Conservation (phyloP, 371 early-diverging fungal species). For the Basidiobolus meristosporus region DNA sequence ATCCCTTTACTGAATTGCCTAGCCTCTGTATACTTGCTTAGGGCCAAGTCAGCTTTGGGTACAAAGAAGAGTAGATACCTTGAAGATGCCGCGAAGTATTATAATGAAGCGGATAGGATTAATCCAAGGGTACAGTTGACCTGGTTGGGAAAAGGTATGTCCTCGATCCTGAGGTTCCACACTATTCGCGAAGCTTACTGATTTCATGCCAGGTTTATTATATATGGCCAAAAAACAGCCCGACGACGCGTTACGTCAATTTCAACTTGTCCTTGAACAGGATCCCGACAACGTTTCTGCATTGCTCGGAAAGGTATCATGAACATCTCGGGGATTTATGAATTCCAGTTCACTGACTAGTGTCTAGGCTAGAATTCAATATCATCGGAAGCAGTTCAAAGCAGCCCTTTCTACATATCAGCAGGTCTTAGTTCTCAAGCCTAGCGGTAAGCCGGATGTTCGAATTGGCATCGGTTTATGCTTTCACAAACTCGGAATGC, state of each 20-base stretch:
- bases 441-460: slow-evolving; percentile 39
- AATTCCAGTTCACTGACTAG: neutral
- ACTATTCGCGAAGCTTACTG: neutral
- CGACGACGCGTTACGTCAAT: slow-evolving; percentile 47
- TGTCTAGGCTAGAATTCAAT: slow-evolving; percentile 38
- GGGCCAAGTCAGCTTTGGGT: neutral
- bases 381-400: slow-evolving; percentile 25
- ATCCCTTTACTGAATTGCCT: slow-evolving; percentile 2
- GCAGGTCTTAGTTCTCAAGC: slow-evolving; percentile 30
- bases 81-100: neutral
- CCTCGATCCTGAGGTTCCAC: slow-evolving; percentile 33
- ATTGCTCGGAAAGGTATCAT: slow-evolving; percentile 31
- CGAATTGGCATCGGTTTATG: slow-evolving; percentile 80
- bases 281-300: slow-evolving; percentile 52
- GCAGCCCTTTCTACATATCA: slow-evolving; percentile 53
- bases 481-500: slow-evolving; percentile 52
- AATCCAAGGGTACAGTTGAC: neutral
- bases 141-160: slow-evolving; percentile 19
- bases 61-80: neutral
- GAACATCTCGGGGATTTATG: neutral
- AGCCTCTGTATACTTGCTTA: slow-evolving; percentile 1
- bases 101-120: neutral
- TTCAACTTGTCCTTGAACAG: slow-evolving; percentile 33
- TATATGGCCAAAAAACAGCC: slow-evolving; percentile 30
- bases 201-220: slow-evolving; percentile 15